Evolutionary conservation across 73 alveolate species (phyloP).

Genomic region (Tetrahymena elliotti): DNA sequence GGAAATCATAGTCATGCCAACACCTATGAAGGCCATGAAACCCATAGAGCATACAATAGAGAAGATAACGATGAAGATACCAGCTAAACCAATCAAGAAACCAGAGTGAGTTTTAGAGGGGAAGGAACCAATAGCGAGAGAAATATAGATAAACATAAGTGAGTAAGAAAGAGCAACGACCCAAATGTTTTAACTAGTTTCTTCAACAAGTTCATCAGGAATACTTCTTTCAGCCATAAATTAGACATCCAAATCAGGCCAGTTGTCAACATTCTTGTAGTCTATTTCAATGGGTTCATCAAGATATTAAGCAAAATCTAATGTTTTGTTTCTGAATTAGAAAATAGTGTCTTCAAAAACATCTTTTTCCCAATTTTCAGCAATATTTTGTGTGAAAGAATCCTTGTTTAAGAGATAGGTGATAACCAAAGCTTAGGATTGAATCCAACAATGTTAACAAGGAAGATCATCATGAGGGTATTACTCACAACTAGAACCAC

Average conservation of each 20-base stretch:
- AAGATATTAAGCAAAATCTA: constrained; percentile 1
- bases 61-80: constrained; percentile 69
- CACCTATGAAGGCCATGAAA: constrained; percentile 58
- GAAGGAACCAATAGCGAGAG: constrained; percentile 85
- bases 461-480: constrained; percentile 45
- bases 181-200: constrained; percentile 61
- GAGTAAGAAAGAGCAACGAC: constrained; percentile 66
- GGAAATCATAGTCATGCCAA: constrained; percentile 78
- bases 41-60: constrained; percentile 75
- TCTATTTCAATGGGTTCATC: constrained; percentile 4
- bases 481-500: constrained; percentile 66
- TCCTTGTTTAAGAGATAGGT: constrained; percentile 80
- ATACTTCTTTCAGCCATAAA: constrained; percentile 83
- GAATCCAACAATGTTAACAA: constrained; percentile 72
- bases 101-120: constrained; percentile 78
- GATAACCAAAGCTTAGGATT: constrained; percentile 73
- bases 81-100: constrained; percentile 80
- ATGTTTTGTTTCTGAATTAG: constrained; percentile 56
- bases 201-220: constrained; percentile 80
- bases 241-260: constrained; percentile 49
- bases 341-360: constrained; percentile 59
- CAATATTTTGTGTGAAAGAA: constrained; percentile 55
- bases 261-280: constrained; percentile 9
- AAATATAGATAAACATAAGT: constrained; percentile 84
- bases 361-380: constrained; percentile 82